Evolutionary conservation across 495 filamentous ascomycete species (phyloP).

Genomic region (Podospora anserina): DNA sequence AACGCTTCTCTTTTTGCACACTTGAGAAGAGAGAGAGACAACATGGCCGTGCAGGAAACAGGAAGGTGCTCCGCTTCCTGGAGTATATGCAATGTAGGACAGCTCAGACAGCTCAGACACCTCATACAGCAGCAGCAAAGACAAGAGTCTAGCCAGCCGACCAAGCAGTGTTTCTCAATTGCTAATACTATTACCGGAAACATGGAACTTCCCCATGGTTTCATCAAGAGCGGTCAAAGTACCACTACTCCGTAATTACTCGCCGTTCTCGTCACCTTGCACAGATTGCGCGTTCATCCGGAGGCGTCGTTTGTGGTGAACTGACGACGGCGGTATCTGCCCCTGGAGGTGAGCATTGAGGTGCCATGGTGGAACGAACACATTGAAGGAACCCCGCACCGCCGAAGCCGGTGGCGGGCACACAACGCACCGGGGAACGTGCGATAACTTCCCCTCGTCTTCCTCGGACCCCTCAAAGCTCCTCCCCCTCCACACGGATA

Average conservation of each 20-base stretch:
- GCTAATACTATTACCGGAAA: not conserved
- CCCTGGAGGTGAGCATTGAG: not conserved
- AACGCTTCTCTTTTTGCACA: not conserved
- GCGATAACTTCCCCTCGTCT: not conserved
- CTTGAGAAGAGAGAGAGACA: not conserved
- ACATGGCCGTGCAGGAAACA: not conserved
- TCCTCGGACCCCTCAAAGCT: not conserved
- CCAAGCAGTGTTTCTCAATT: not conserved
- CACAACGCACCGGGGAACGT: not conserved
- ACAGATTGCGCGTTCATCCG: not conserved
- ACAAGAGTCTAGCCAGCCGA: too few species aligned
- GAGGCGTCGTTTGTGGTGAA: not conserved
- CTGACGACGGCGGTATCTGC: not conserved
- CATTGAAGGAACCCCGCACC: not conserved
- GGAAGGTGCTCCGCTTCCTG: not conserved
- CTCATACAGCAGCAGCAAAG: too few species aligned
- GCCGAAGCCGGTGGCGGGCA: conserved; percentile 5
- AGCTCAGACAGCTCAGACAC: not conserved
- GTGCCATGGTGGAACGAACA: not conserved
- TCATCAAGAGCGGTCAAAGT: not conserved
- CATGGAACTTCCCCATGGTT: not conserved
- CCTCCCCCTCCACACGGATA: not conserved
- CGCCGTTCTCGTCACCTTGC: not conserved
- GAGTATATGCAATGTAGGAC: not conserved
- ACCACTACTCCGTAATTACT: not conserved